Evolutionary conservation across 2,329 filamentous ascomycete genomes (phyloP).

Genomic region (Sarocladium strictum): DNA sequence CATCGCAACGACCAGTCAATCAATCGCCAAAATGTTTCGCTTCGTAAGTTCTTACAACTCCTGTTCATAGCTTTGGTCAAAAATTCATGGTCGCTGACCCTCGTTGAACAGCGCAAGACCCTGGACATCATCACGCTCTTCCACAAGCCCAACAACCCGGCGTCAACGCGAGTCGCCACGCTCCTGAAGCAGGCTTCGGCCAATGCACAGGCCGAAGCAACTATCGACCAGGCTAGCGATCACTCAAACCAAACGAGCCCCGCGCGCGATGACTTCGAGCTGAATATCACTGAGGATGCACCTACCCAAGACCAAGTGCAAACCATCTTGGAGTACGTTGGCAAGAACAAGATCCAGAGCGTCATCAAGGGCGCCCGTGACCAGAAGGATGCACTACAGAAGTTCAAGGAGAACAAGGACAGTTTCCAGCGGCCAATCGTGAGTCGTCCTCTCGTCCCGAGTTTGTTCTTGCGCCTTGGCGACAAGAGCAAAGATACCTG

Average conservation of each 20-base stretch:
- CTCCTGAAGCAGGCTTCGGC: conserved; percentile 77
- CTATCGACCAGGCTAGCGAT: conserved; percentile 68
- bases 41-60: conserved; percentile 30
- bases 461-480: too few relatives aligned
- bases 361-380: conserved; percentile 70
- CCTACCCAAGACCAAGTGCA: conserved; percentile 79
- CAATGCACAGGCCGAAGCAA: conserved; percentile 60
- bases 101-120: conserved; percentile 57
- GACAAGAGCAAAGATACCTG: background rate
- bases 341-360: conserved; percentile 48
- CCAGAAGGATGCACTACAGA: conserved; percentile 72
- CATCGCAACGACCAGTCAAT: background rate
- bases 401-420: conserved; percentile 63
- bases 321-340: conserved; percentile 80
- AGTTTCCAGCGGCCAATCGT: conserved; percentile 74
- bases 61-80: conserved; percentile 13
- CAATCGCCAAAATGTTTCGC: conserved; percentile 34
- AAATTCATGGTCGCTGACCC: conserved; percentile 11
- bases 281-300: conserved; percentile 72
- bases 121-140: conserved; percentile 94
- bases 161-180: conserved; percentile 67
- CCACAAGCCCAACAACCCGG: conserved; percentile 70
- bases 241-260: conserved; percentile 50
- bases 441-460: too few relatives aligned
- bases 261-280: conserved; percentile 67